A percentile compares a stretch with the other conserved stretches of the same genome.
These are phyloP conservation scores for Lathyrus sativus DNA, from an alignment of 306 rosid genomes.

Conservation along the genomic window DNA sequence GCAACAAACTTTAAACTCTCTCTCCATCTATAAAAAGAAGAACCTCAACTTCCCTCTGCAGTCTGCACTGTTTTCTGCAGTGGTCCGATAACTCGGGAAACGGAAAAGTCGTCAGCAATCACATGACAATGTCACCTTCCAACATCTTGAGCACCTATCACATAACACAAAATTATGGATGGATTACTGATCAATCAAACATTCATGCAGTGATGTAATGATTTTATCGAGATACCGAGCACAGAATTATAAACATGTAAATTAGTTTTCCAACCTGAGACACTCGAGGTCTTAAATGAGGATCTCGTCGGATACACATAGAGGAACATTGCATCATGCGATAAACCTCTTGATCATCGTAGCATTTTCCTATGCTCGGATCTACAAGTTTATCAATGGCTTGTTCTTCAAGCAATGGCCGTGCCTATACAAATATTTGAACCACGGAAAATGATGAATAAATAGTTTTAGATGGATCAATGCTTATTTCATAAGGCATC, in stretches of 20 bases:
- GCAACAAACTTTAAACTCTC: background rate
- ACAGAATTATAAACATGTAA: no score
- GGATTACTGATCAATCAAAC: background rate
- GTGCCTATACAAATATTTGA: slow-evolving; percentile 59
- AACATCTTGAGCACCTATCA: slow-evolving; percentile 82
- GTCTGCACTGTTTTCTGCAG: background rate
- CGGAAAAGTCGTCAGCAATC: slow-evolving; percentile 35
- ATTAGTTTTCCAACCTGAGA: slow-evolving; percentile 91
- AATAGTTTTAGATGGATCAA: background rate
- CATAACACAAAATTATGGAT: slow-evolving; percentile 15
- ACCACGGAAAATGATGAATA: slow-evolving; percentile 25
- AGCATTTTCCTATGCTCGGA: slow-evolving; percentile 62
- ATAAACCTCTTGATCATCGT: slow-evolving; percentile 58
- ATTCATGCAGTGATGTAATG: no score
- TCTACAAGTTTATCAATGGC: slow-evolving; percentile 64
- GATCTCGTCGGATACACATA: slow-evolving; percentile 71
- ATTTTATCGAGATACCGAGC: background rate
- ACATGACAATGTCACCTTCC: slow-evolving; percentile 72
- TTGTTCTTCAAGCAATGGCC: slow-evolving; percentile 68
- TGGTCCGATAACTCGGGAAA: background rate
- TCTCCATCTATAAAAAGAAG: slow-evolving; percentile 1
- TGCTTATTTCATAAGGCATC: background rate
- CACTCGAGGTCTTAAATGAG: slow-evolving; percentile 83
- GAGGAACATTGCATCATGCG: slow-evolving; percentile 82
- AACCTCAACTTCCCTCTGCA: background rate